Base-by-base conservation (phyloP, 1,284 basidiomycete species). In the Cystobasidium sp. region DNA sequence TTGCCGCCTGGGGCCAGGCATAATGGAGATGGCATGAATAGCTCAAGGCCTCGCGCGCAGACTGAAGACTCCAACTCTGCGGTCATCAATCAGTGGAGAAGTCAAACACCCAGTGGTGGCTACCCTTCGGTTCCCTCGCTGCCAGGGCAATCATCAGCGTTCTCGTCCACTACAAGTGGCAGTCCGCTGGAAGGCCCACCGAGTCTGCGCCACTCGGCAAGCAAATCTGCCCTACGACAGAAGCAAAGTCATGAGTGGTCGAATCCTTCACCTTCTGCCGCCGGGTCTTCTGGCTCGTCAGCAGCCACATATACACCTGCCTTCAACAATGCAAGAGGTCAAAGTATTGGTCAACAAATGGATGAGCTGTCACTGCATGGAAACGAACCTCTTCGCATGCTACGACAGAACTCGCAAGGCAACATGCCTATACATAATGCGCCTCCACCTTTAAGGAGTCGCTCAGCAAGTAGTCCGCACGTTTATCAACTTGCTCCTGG, bases 31-130 rank as follows among this genome's bases (percentile, higher is more conserved):
- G 24, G 41, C 37, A 56, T 24, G 22, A 85, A 87, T 70, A 86
- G 62, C 22, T 7, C 88, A 16, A 85, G 87, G 31, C 85, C 87
- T 20, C 85, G 91, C 51, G 88, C 89, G n/a, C 86, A 88, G 77
- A 90, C 90, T 12, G 91, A 92, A 80, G 90, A 91, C 80, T 84
- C 86, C 68, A 88, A 87, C 76, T 79, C 78, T 51, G 74, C 77
- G 47, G 72, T 79, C 20, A 88, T 91, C 83, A 84, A 77, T 51
- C 79, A 80, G 51, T 80, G 79, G 79, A 49, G 79, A 53, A 76
- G 53, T 18, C 78, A 78, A 47, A 76, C 75, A n/a, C 74, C 76
- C 14, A 70, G 65, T 41, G 75, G 70, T 0, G 63, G 70, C 6
- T 65, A 75, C 39, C 63, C 75, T 6, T 68, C 75, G 24, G 46